These are phyloP conservation scores for Leccinum boreale DNA, from an alignment of 768 basidiomycete species.

Conservation along the genomic window DNA sequence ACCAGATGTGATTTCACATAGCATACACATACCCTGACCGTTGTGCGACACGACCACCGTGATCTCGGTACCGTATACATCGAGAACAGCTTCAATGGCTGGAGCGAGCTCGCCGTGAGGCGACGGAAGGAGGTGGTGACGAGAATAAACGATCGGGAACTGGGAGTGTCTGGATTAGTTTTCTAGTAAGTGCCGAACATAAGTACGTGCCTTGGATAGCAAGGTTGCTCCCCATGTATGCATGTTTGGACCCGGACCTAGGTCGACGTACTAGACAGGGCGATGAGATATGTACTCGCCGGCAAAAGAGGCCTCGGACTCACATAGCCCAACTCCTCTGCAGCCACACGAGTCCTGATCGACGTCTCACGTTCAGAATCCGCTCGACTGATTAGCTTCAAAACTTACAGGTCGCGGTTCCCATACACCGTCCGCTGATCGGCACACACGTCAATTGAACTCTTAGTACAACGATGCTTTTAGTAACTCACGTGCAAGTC, in stretches of 20 bases:
- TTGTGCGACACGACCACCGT: slow-evolving; percentile 89
- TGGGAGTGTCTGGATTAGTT: slow-evolving; percentile 26
- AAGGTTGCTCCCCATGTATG: slow-evolving; percentile 90
- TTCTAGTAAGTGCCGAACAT: not conserved
- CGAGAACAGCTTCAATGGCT: slow-evolving; percentile 82
- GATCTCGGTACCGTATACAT: slow-evolving; percentile 73
- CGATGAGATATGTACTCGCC: slow-evolving; percentile 2
- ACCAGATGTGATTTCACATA: not conserved
- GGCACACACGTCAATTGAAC: not conserved
- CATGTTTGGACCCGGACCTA: slow-evolving; percentile 83
- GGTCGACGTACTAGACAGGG: slow-evolving; percentile 66
- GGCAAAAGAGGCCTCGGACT: slow-evolving; percentile 25
- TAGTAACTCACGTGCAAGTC: slow-evolving; percentile 67
- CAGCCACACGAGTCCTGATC: slow-evolving; percentile 66
- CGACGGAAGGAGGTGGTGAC: slow-evolving; percentile 84
- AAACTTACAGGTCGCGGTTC: slow-evolving; percentile 73
- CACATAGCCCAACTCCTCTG: slow-evolving; percentile 80
- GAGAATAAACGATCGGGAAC: slow-evolving; percentile 87
- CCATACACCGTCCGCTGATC: slow-evolving; percentile 70
- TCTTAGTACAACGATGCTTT: not conserved
- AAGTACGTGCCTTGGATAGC: slow-evolving; percentile 60
- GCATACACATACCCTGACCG: slow-evolving; percentile 68
- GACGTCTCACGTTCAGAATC: slow-evolving; percentile 2
- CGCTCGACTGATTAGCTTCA: not conserved
- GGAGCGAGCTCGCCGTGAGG: slow-evolving; percentile 85